These are phyloP conservation scores for Anisodus tanguticus DNA, from an alignment of 257 asterid genomes.

Conservation along the genomic window DNA sequence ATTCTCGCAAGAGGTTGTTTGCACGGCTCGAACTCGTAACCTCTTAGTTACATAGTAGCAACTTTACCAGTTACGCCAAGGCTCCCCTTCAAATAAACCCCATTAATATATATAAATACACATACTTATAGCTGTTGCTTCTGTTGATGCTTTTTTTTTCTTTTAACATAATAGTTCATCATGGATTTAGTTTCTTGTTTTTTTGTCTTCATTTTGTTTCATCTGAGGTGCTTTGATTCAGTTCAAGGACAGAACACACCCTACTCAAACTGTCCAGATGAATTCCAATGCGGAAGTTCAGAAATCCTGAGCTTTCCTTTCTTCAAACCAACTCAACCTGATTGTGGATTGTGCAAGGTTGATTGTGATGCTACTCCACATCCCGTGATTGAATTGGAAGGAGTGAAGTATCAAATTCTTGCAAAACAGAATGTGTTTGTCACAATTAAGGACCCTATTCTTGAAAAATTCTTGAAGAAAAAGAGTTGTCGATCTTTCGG, in stretches of 20 bases:
- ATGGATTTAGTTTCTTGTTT: slow-evolving; percentile 17
- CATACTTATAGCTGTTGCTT: not conserved
- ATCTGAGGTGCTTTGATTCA: not conserved
- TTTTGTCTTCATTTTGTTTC: not conserved
- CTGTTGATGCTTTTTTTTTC: not conserved
- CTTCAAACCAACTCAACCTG: not conserved
- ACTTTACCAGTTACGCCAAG: no score
- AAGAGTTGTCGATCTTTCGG: not conserved
- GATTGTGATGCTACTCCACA: not conserved
- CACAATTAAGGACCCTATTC: slow-evolving; percentile 10
- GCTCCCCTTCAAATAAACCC: no score
- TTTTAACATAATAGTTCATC: not conserved
- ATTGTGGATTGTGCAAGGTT: not conserved
- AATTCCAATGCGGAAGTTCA: not conserved
- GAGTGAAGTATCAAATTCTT: not conserved
- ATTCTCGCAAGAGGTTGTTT: no score
- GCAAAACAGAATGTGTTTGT: not conserved
- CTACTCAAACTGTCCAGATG: not conserved
- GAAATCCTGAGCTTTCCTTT: slow-evolving; percentile 10
- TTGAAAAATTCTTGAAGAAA: not conserved
- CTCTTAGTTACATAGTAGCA: no score
- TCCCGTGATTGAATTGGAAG: not conserved
- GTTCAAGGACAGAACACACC: slow-evolving; percentile 10
- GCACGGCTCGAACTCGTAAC: no score
- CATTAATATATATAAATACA: not conserved